Percentiles rank a stretch among this genome's conserved stretches.
Evolutionary conservation across 2,329 filamentous ascomycete genomes (phyloP).

Genomic region (Cladosporium sp.): DNA sequence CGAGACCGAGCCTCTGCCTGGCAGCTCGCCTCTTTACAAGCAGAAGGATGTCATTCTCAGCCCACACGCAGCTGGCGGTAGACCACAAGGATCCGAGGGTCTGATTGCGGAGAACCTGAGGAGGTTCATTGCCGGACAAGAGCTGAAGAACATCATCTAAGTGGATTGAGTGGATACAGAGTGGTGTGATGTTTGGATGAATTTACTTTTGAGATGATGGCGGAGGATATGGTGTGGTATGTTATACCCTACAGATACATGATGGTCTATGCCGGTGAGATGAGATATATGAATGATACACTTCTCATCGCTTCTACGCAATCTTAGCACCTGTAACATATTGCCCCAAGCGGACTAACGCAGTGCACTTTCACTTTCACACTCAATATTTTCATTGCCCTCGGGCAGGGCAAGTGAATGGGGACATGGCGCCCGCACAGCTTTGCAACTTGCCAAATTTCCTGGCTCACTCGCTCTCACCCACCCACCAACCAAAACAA

Average conservation of each 20-base stretch:
- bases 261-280: background rate
- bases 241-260: slow-evolving; percentile 2
- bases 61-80: slow-evolving; percentile 60
- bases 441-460: background rate
- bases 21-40: slow-evolving; percentile 47
- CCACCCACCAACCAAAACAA: background rate
- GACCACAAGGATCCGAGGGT: slow-evolving; percentile 61
- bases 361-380: background rate
- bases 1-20: slow-evolving; percentile 55
- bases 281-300: background rate
- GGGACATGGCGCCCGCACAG: too few species aligned
- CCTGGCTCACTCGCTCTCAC: background rate
- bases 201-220: background rate
- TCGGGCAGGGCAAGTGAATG: too few species aligned
- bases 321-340: background rate
- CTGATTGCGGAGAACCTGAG: slow-evolving; percentile 64
- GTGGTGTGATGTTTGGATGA: background rate
- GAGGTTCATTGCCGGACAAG: slow-evolving; percentile 59
- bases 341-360: too few species aligned
- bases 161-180: background rate
- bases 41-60: slow-evolving; percentile 56
- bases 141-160: slow-evolving; percentile 57
- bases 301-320: background rate
- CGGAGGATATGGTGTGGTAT: background rate
- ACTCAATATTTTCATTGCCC: too few species aligned